These are phyloP conservation scores for Trypanosoma lewisi DNA, from an alignment of 208 protist genomes.

Conservation along the genomic window DNA sequence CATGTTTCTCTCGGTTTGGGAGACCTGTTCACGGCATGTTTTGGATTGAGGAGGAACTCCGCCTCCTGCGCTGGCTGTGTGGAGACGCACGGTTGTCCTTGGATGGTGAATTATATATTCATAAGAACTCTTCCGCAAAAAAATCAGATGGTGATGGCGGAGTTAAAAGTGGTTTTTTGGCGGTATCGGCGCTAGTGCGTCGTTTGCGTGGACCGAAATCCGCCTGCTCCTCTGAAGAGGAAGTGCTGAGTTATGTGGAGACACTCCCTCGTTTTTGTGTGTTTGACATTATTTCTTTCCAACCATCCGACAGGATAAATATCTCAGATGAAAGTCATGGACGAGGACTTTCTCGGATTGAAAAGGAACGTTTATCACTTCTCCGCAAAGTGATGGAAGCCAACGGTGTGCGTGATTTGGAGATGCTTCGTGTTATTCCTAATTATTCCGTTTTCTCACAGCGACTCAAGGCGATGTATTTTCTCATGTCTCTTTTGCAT, in stretches of 20 bases:
- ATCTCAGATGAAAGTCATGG: conserved; percentile 1
- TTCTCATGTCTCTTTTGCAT: conserved; percentile 59
- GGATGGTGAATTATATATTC: conserved; percentile 88
- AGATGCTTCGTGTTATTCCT: conserved; percentile 69
- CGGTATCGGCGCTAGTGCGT: conserved; percentile 69
- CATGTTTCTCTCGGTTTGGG: conserved; percentile 81
- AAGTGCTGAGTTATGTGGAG: conserved; percentile 64
- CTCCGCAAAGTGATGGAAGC: conserved; percentile 30
- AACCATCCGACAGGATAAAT: conserved; percentile 16
- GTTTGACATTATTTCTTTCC: conserved; percentile 82
- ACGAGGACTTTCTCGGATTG: conserved; percentile 25
- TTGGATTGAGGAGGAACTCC: conserved; percentile 85
- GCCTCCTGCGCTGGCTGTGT: conserved; percentile 59
- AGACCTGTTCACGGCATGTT: conserved; percentile 72
- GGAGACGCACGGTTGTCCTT: conserved; percentile 65
- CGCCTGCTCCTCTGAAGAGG: conserved; percentile 31
- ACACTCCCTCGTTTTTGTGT: conserved; percentile 67
- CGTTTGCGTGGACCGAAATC: conserved; percentile 54
- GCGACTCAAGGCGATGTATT: conserved; percentile 71
- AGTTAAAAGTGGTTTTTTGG: conserved; percentile 72
- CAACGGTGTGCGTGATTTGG: conserved; percentile 36
- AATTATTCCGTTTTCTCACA: conserved; percentile 83
- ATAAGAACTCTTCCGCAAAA: conserved; percentile 29
- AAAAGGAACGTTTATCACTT: conserved; percentile 18
- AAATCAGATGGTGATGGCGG: not conserved